Evolutionary conservation across 2,329 filamentous ascomycete species (phyloP).

Genomic region (Curvularia sp.): DNA sequence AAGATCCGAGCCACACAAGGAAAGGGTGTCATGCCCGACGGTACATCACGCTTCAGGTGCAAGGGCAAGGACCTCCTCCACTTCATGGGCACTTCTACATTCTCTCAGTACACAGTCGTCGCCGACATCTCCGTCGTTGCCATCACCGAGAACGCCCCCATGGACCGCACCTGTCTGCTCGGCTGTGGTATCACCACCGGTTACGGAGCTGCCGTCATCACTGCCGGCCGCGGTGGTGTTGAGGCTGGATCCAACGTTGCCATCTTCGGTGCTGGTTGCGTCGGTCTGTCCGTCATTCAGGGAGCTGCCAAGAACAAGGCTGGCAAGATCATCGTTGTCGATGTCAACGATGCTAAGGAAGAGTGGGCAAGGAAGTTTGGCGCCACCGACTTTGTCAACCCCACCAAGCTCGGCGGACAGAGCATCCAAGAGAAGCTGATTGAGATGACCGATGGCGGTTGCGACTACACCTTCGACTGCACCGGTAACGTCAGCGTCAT

Average conservation of each 20-base stretch:
- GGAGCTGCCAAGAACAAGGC: slow-evolving; percentile 87
- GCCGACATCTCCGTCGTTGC: slow-evolving; percentile 98
- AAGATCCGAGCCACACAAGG: slow-evolving; percentile 98
- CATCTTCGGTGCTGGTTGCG: slow-evolving; percentile 94
- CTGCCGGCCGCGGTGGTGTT: slow-evolving; percentile 71
- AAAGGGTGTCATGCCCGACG: slow-evolving; percentile 95
- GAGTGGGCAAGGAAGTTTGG: slow-evolving; percentile 93
- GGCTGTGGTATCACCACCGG: slow-evolving; percentile 99
- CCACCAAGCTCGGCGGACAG: slow-evolving; percentile 69
- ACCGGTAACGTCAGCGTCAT: slow-evolving; percentile 97
- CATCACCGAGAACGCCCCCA: slow-evolving; percentile 86
- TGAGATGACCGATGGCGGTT: slow-evolving; percentile 97
- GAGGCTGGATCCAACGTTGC: slow-evolving; percentile 90
- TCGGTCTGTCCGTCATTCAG: slow-evolving; percentile 94
- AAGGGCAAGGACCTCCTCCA: slow-evolving; percentile 95
- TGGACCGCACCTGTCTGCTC: slow-evolving; percentile 94
- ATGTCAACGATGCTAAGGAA: slow-evolving; percentile 89
- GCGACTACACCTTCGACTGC: slow-evolving; percentile 99
- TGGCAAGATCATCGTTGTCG: slow-evolving; percentile 76
- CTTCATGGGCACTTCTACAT: slow-evolving; percentile 99
- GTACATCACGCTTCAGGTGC: slow-evolving; percentile 91
- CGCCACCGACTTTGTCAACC: slow-evolving; percentile 96
- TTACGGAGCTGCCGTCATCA: slow-evolving; percentile 94
- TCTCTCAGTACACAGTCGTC: slow-evolving; percentile 98
- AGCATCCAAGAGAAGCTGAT: slow-evolving; percentile 90